A percentile compares a stretch with the other conserved stretches of the same genome.
Evolutionary conservation across 2,329 filamentous ascomycete species (phyloP).

Genomic region (Dothidotthia symphoricarpi): DNA sequence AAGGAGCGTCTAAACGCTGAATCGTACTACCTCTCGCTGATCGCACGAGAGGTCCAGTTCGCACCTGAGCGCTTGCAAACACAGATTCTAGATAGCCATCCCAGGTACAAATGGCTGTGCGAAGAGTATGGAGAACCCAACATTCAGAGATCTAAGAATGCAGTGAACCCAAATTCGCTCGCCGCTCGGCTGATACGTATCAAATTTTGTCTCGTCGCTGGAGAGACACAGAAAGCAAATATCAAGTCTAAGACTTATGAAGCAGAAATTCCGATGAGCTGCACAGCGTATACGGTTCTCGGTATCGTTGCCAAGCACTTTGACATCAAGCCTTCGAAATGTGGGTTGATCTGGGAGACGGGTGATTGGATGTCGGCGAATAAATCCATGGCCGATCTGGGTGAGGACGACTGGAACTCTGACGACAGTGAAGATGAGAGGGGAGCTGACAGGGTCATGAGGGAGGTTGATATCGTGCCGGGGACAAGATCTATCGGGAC

Average conservation of each 20-base stretch:
- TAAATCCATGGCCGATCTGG: constrained; percentile 58
- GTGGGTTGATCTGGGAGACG: constrained; percentile 80
- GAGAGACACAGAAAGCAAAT: constrained; percentile 2
- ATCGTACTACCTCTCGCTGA: constrained; percentile 85
- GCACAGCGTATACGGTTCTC: constrained; percentile 79
- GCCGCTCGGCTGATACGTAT: constrained; percentile 71
- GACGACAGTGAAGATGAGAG: constrained; percentile 49
- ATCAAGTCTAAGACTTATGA: constrained; percentile 12
- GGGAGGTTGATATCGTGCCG: constrained; percentile 76
- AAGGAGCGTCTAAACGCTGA: constrained; percentile 85
- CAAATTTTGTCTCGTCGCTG: constrained; percentile 49
- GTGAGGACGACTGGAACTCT: constrained; percentile 50
- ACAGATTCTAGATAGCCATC: constrained; percentile 62
- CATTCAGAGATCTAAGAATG: constrained; percentile 50
- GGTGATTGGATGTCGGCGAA: constrained; percentile 80
- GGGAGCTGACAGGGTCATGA: constrained; percentile 70
- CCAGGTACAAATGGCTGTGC: constrained; percentile 72
- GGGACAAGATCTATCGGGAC: constrained; percentile 80
- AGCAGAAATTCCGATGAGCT: constrained; percentile 66
- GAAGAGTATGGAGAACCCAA: constrained; percentile 70
- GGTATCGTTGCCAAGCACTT: constrained; percentile 74
- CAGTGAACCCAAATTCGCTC: constrained; percentile 72
- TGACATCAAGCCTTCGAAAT: constrained; percentile 58
- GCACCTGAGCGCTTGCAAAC: constrained; percentile 55
- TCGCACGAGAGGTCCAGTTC: constrained; percentile 69